Percentiles rank a stretch among this genome's conserved stretches.
phyloP scores from a whole-genome alignment of 768 basidiomycete species.

The Collybia sp. region DNA sequence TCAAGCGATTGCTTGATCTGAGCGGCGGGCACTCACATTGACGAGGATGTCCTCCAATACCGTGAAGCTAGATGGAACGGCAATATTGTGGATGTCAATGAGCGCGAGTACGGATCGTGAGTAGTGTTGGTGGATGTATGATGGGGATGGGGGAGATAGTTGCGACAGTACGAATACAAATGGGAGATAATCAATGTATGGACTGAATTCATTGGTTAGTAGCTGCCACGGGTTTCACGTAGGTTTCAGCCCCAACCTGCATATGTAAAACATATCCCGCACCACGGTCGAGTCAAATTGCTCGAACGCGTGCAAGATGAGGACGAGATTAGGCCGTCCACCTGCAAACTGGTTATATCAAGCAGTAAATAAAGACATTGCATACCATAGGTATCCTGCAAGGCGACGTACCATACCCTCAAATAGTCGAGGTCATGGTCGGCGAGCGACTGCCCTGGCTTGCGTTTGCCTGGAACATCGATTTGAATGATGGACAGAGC shows the following conservation, averaged over 20 bases:
- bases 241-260: conserved; percentile 42
- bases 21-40: conserved; percentile 33
- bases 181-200: conserved; percentile 48
- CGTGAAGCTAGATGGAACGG: conserved; percentile 40
- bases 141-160: conserved; percentile 49
- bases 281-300: conserved; percentile 58
- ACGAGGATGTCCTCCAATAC: conserved; percentile 51
- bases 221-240: background rate
- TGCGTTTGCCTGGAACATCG: conserved; percentile 35
- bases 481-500: background rate
- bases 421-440: conserved; percentile 60
- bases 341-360: background rate
- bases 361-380: background rate
- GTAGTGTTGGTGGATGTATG: conserved; percentile 57
- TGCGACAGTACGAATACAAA: conserved; percentile 62
- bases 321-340: conserved; percentile 33
- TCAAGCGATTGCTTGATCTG: background rate
- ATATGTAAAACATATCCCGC: conserved; percentile 68
- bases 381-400: conserved; percentile 32
- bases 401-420: conserved; percentile 51
- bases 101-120: conserved; percentile 54
- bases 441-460: conserved; percentile 46
- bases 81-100: conserved; percentile 48
- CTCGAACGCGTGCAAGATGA: conserved; percentile 73
- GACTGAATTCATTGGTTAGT: conserved; percentile 28